These are phyloP conservation scores for Carpinus fangiana DNA, from an alignment of 306 rosid species.

Conservation along the genomic window DNA sequence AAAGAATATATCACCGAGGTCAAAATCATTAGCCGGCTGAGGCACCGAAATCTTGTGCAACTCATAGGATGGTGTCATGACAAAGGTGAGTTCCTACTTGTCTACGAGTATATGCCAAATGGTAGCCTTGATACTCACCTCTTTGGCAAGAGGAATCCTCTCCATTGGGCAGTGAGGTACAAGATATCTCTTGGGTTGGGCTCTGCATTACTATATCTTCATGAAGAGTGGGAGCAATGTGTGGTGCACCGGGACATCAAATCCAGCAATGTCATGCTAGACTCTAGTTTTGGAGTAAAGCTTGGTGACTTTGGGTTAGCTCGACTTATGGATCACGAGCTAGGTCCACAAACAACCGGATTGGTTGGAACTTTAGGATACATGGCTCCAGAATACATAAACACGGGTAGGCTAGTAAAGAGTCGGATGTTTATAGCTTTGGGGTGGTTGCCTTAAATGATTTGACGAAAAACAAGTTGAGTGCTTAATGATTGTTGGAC, in stretches of 20 bases:
- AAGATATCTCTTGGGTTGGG: conserved; percentile 32
- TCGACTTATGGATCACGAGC: conserved; percentile 29
- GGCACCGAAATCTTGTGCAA: conserved; percentile 29
- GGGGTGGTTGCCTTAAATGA: conserved; percentile 27
- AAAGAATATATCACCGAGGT: conserved; percentile 40
- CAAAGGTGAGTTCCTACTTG: conserved; percentile 22
- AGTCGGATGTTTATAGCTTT: conserved; percentile 32
- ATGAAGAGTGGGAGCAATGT: conserved; percentile 41
- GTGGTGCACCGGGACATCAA: conserved; percentile 39
- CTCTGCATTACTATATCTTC: conserved; percentile 34
- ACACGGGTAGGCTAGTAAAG: conserved; percentile 36
- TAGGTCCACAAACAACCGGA: conserved; percentile 30
- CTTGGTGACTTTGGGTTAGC: conserved; percentile 46
- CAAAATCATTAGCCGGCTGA: conserved; percentile 31
- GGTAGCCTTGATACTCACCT: conserved; percentile 32
- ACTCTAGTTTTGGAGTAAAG: conserved; percentile 31
- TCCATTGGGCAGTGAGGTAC: conserved; percentile 27
- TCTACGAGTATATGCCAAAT: conserved; percentile 40
- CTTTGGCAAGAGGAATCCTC: conserved; percentile 10
- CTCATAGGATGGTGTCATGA: conserved; percentile 39
- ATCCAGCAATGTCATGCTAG: conserved; percentile 41
- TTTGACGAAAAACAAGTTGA: neutral
- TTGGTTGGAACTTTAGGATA: conserved; percentile 36
- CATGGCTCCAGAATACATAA: conserved; percentile 34
- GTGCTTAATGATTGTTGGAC: conserved; percentile 22